phyloP scores from a whole-genome alignment of 2,329 filamentous ascomycete species.

The Diaporthe australafricana region DNA sequence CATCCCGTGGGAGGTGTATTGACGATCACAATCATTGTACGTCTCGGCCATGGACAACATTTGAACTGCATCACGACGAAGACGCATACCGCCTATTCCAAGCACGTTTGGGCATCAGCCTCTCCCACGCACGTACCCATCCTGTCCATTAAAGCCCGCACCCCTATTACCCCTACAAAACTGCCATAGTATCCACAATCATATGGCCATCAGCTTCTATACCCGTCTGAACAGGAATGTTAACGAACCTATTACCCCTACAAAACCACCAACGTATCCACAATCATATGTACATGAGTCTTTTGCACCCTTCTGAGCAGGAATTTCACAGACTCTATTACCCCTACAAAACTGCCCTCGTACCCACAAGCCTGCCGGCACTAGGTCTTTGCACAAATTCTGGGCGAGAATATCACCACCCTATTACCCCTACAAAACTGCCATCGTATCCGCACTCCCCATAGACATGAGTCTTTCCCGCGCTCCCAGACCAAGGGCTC shows the following conservation, averaged over 20 bases:
- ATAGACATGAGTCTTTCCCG: neutral
- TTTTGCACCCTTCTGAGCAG: neutral
- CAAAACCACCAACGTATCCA: neutral
- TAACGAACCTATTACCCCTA: neutral
- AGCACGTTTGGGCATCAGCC: neutral
- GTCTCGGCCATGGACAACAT: neutral
- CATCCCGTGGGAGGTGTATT: neutral
- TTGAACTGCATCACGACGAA: neutral
- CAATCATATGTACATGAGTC: neutral
- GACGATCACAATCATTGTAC: neutral
- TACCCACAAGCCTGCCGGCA: neutral
- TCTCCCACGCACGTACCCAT: slow-evolving; percentile 11
- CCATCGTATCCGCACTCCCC: neutral
- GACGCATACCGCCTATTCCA: slow-evolving; percentile 6
- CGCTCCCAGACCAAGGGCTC: neutral
- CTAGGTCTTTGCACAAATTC: slow-evolving; percentile 5
- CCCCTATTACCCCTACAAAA: slow-evolving; percentile 17
- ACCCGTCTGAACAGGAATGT: neutral
- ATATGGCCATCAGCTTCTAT: slow-evolving; percentile 5
- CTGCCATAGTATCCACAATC: neutral
- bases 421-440: slow-evolving; percentile 14
- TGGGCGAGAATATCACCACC: neutral
- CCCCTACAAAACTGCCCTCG: neutral
- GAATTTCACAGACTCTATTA: neutral
- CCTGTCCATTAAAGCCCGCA: neutral